phyloP scores from a whole-genome alignment of 2,329 filamentous ascomycete genomes.

The Leptosphaerulina australis region DNA sequence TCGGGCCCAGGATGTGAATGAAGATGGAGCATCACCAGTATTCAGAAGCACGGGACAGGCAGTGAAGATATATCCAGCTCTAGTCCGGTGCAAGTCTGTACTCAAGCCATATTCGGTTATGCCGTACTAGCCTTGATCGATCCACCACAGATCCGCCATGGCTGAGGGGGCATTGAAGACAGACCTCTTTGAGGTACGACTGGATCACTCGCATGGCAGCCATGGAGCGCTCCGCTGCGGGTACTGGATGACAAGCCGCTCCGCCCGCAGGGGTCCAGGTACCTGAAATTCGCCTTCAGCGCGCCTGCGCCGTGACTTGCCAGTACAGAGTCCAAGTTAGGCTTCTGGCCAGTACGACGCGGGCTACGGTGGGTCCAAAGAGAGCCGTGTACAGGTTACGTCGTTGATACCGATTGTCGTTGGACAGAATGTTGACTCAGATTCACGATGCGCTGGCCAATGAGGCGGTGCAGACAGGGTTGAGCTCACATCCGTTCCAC shows the following conservation, averaged over 20 bases:
- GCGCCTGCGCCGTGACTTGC: slow-evolving; percentile 36
- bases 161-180: slow-evolving; percentile 29
- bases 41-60: slow-evolving; percentile 37
- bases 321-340: slow-evolving; percentile 24
- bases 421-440: slow-evolving; percentile 28
- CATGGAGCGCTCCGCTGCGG: slow-evolving; percentile 30
- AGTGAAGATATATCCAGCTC: slow-evolving; percentile 34
- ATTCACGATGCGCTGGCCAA: slow-evolving; percentile 31
- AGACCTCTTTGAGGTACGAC: slow-evolving; percentile 28
- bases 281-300: slow-evolving; percentile 27
- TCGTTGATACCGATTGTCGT: slow-evolving; percentile 33
- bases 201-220: slow-evolving; percentile 34
- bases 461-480: slow-evolving; percentile 29
- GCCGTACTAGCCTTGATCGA: slow-evolving; percentile 20
- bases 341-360: slow-evolving; percentile 26
- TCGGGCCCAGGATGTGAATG: slow-evolving; percentile 25
- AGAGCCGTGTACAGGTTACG: slow-evolving; percentile 29
- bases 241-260: slow-evolving; percentile 39
- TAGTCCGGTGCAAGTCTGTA: slow-evolving; percentile 21
- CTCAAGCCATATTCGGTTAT: slow-evolving; percentile 33
- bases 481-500: slow-evolving; percentile 17
- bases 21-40: slow-evolving; percentile 37
- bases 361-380: slow-evolving; percentile 28
- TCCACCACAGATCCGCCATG: slow-evolving; percentile 24
- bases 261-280: slow-evolving; percentile 33